Evolutionary conservation across 345 rosid genomes (phyloP).

Genomic region (Lumnitzera littorea): DNA sequence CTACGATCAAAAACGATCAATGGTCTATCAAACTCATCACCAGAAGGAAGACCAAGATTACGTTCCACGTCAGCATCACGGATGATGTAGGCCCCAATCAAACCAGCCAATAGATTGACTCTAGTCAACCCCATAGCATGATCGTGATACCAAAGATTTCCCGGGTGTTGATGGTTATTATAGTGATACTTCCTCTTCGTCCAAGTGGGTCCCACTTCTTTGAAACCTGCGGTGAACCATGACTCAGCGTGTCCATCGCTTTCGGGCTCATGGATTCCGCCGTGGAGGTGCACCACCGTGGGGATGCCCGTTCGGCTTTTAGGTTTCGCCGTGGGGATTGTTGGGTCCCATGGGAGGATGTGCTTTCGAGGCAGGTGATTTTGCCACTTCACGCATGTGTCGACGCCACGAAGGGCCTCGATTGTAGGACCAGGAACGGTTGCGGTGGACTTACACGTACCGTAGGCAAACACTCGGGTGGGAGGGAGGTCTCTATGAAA

Average conservation of each 20-base stretch:
- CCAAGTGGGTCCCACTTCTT: slow-evolving; percentile 59
- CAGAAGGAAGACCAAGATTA: slow-evolving; percentile 48
- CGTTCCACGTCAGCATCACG: slow-evolving; percentile 47
- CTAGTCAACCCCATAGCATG: slow-evolving; percentile 89
- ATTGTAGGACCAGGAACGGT: slow-evolving; percentile 92
- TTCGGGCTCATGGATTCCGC: slow-evolving; percentile 59
- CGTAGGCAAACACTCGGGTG: slow-evolving; percentile 78
- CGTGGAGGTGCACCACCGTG: slow-evolving; percentile 95
- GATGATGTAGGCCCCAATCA: slow-evolving; percentile 67
- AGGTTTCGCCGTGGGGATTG: slow-evolving; percentile 62
- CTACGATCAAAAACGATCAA: slow-evolving; percentile 72
- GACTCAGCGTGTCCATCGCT: slow-evolving; percentile 74
- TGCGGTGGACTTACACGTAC: slow-evolving; percentile 44
- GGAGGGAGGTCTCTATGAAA: slow-evolving; percentile 85
- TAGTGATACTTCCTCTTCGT: slow-evolving; percentile 45
- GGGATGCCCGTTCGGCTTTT: slow-evolving; percentile 48
- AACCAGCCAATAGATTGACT: slow-evolving; percentile 79
- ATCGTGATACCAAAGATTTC: slow-evolving; percentile 92
- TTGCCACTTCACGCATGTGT: slow-evolving; percentile 61
- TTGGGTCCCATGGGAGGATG: slow-evolving; percentile 90
- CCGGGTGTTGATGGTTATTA: slow-evolving; percentile 68
- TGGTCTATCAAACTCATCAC: slow-evolving; percentile 51
- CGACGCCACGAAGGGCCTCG: slow-evolving; percentile 63
- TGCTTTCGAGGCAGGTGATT: slow-evolving; percentile 80
- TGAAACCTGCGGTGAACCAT: slow-evolving; percentile 77